Percentiles rank a stretch among this genome's conserved stretches.
phyloP scores from a whole-genome alignment of 2,329 filamentous ascomycete species.

The Colletotrichum cordylinicola region DNA sequence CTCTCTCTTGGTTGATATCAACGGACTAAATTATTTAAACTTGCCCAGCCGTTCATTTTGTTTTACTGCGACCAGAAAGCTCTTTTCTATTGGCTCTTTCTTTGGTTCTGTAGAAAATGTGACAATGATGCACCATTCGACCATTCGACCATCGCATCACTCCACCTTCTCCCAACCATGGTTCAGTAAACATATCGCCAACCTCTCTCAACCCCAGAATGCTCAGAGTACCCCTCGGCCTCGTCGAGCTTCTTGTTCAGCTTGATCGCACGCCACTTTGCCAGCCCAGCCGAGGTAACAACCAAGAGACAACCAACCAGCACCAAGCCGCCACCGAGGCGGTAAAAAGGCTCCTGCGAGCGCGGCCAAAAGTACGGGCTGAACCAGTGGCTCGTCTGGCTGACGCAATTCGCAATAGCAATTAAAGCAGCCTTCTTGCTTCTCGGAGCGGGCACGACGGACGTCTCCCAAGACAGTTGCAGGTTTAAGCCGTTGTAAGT shows the following conservation, averaged over 20 bases:
- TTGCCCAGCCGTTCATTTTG: neutral
- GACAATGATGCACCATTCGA: no score
- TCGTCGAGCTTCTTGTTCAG: conserved; percentile 31
- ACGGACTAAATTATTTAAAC: neutral
- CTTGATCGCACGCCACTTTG: conserved; percentile 24
- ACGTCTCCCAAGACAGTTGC: conserved; percentile 44
- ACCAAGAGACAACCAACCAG: conserved; percentile 70
- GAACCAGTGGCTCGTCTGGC: conserved; percentile 42
- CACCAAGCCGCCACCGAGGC: conserved; percentile 28
- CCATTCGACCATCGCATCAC: neutral
- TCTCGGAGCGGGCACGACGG: conserved; percentile 40
- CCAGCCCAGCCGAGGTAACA: conserved; percentile 36
- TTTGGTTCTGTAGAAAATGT: neutral
- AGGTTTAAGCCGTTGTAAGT: conserved; percentile 44
- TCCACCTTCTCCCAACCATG: neutral
- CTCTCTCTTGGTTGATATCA: neutral
- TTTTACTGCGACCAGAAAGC: neutral
- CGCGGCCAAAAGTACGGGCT: conserved; percentile 40
- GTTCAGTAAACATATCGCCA: conserved; percentile 24
- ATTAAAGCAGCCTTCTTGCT: conserved; percentile 45
- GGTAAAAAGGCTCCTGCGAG: conserved; percentile 30
- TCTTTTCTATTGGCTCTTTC: neutral
- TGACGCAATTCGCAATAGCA: conserved; percentile 44
- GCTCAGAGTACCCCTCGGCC: conserved; percentile 27
- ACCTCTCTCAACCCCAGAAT: conserved; percentile 25